Evolutionary conservation across 768 basidiomycete genomes (phyloP), one percentile per base, ranked within the genome.

Genomic region (Pisolithus orientalis): DNA sequence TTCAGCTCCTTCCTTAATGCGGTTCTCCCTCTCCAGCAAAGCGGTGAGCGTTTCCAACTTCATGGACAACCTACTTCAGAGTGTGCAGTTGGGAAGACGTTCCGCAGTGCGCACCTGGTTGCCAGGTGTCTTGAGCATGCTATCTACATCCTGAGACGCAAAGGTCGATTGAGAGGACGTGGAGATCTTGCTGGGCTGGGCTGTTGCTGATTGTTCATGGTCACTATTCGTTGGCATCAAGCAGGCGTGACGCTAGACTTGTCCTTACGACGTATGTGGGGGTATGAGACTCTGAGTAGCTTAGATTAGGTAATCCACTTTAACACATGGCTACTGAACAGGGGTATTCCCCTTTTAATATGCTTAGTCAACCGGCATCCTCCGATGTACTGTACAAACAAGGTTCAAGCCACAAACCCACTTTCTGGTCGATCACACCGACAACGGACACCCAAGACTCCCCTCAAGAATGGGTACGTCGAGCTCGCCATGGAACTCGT

Each of bases 1-100:
- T 73, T 94, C 91, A 1, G 94, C 94, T 10, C 94, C 94, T 67
- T 93, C 92, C 65, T 84, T 91, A 55, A 96, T 91, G 50, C 87
- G 77, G 55, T 81, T 82, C 70, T 94, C 86, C 54, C 88, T 76
- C 49, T 81, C 80, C 17, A 94, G 74, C 61, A 84, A 82, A 50
- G 75, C 77, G 47, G 80, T 80, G 17, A 96, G 74, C 5, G 75
- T 69, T 43, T 84, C 84, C 45, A 93, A 69, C 91, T 91, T 53
- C 57, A 17, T 17, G 10, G 42, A 34, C 13, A 45, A 29, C 55
- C 31, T 24, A 14, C 31, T 21, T 28, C 10, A 40, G 17, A 43
- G 11, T 24, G 28, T 32, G 16, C 27, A n/a, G 32, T 8, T 17
- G 9, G 24, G 5, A 14, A n/a, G n/a, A 34, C 6, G 31, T 47